These are phyloP conservation scores for Tolypocladium tundrense DNA, from an alignment of 2,329 filamentous ascomycete species.

Conservation along the genomic window DNA sequence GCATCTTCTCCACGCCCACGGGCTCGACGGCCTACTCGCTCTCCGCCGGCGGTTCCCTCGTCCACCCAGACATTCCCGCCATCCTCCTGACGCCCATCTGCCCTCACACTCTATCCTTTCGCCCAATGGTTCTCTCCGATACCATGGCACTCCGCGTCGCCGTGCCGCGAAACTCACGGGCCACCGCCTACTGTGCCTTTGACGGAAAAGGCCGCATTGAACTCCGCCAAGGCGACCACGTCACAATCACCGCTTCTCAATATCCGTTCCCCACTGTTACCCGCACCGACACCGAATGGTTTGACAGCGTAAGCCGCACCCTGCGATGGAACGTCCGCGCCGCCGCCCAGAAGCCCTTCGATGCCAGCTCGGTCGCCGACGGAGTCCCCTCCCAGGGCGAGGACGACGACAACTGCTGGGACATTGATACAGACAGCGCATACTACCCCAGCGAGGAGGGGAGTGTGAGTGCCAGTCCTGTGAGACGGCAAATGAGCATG, in stretches of 20 bases:
- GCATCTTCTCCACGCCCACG: constrained; percentile 95
- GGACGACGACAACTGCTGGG: constrained; percentile 60
- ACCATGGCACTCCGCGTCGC: constrained; percentile 85
- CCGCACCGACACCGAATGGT: constrained; percentile 85
- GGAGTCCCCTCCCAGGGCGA: constrained; percentile 35
- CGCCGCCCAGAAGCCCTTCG: constrained; percentile 85
- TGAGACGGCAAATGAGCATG: constrained; percentile 64
- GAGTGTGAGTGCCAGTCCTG: constrained; percentile 54
- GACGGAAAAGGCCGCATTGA: constrained; percentile 95
- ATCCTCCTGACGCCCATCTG: constrained; percentile 96
- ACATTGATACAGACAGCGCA: constrained; percentile 83
- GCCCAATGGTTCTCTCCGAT: constrained; percentile 95
- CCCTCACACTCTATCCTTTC: constrained; percentile 91
- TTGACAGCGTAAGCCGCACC: constrained; percentile 86
- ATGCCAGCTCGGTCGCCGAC: constrained; percentile 28
- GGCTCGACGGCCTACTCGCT: constrained; percentile 93
- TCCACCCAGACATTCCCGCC: constrained; percentile 92
- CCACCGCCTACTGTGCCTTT: constrained; percentile 93
- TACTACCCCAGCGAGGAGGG: constrained; percentile 65
- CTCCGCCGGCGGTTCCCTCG: constrained; percentile 87
- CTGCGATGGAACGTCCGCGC: constrained; percentile 92
- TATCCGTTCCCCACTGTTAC: constrained; percentile 97
- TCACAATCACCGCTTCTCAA: constrained; percentile 90
- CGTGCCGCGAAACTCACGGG: constrained; percentile 74
- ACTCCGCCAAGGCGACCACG: constrained; percentile 84